Evolutionary conservation across 768 basidiomycete species (phyloP), one percentile per base, ranked within the genome.

Genomic region (Suillus sp.): DNA sequence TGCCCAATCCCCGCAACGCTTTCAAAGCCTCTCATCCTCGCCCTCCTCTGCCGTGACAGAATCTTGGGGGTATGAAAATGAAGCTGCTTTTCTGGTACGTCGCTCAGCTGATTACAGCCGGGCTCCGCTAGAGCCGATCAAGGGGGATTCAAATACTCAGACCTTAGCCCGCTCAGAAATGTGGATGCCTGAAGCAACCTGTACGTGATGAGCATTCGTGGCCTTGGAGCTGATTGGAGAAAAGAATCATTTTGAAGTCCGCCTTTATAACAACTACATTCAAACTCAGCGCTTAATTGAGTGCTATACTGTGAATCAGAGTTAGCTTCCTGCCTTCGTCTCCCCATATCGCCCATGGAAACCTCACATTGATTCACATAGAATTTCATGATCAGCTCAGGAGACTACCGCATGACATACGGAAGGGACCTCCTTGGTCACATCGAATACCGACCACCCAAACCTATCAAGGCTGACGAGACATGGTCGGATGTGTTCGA

Each of bases 131-230:
- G 84, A 78, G 83, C 77, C 86, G 69, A 82, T 85, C 83, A 62
- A 80, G 81, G 82, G 82, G 84, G 85, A 84, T 77, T 84, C 64
- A 70, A 85, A 86, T 83, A 75, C 87, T 90, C 89, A 88, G 88
- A 90, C 88, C 87, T 90, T 90, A 80, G 84, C 88, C 89, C 87
- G 88, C 87, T 89, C 86, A 86, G 81, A 75, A 88, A 66, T 62
- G 64, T 65, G 70, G 71, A 76, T 62, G 65, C 22, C 32, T 51
- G 16, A 40, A 62, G 63, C 68, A 63, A 79, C 80, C 79, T 79
- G 83, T 85, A 68, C 70, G 86, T 77, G 66, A 78, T 85, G 86
- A 89, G 87, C 86, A 77, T 25, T 86, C 81, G 86, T 84, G 81
- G 86, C 85, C 81, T 91, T 88, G 70, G 78, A 74, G 69, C 82